Evolutionary conservation across 768 basidiomycete genomes (phyloP), one percentile per base, ranked within the genome.

Genomic region (Kwoniella dendrophila): DNA sequence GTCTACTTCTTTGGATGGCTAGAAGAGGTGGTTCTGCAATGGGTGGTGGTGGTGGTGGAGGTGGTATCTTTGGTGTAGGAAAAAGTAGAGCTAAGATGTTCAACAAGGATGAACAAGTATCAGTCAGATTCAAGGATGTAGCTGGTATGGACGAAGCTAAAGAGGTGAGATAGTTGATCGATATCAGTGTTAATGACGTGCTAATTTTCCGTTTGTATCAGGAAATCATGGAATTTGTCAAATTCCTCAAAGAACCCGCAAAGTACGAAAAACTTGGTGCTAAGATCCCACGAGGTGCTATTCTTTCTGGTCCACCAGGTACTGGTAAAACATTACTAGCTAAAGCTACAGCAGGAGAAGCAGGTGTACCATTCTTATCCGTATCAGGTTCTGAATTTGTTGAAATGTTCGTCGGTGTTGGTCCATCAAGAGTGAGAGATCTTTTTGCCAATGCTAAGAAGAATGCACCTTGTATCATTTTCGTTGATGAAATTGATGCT

Each of bases 141-240:
- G 96, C 96, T 14, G 96, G 96, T 36, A 98, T 98, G 95, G 96
- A 99, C 81, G 96, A 99, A 81, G 96, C 94, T 44, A 99, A 99
- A 83, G 90, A 94, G 74, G 76, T 77, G 49, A 67, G 76, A 61
- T 36, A 14, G 41, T 20, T 43, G 6, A 10, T 20, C 12, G 10
- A 2, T 27, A 12, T 6, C 14, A 16, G 5, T 43, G 7, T 14
- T 1, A 26, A 10, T 43, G n/a, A 33, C 29, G n/a, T 11, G 11
- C 16, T 18, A 36, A 20, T 24, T 48, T 40, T 2, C 32, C 34
- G 5, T 10, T 7, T 43, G 8, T 8, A 14, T 20, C 41, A 76
- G 82, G 96, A 99, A 82, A 95, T 99, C 71, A 95, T 98, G 91
- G 96, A 99, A 78, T 99, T 98, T 70, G 96, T 99, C 78, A 94